Evolutionary conservation across 306 rosid genomes (phyloP), one percentile per base, ranked within the genome.

Genomic region (Trichosanthes truncata): DNA sequence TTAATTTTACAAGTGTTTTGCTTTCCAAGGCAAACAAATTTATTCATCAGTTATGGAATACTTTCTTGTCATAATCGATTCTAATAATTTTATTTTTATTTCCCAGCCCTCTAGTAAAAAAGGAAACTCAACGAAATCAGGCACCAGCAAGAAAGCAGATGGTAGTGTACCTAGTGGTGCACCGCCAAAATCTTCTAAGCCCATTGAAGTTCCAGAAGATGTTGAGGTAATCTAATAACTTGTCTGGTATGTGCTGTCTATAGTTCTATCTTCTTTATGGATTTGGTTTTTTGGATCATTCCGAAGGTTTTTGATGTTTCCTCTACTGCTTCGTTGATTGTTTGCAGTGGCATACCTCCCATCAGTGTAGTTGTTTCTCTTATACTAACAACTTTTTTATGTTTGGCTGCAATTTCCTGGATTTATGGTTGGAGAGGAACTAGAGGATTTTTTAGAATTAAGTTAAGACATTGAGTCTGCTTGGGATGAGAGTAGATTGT

Each of bases 121-220:
- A 85, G 97, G 83, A 23, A 92, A 85, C 74, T 60, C 89, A 68
- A 87, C 62, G 9, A 96, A 90, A 81, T 29, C 88, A 18, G 93
- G 91, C 51, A 84, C 87, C 33, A 89, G 49, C 78, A 93, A 91
- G 86, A 91, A 87, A 86, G 86, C 89, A 67, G 99, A 93, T 74
- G 96, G 78, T 31, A 33, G 48, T 51, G 63, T 12, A 51, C 41
- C 78, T 31, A 74, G 94, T 80, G 93, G 92, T 76, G 93, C 83
- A 61, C 96, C 76, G 38, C 63, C 21, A 9, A 96, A 91, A 86
- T 60, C 91, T 55, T 89, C 92, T 8, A 95, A 88, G 78, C 46
- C 84, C 43, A 31, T 86, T 80, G 99, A 91, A 87, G 38, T 68
- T 49, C 94, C 92, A 40, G 99, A 96, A 85, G 99, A 96, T 72